Percentiles rank a stretch among this genome's conserved stretches.
Evolutionary conservation across 352 stramenopile genomes (phyloP).

Genomic region (Aphanomyces invadans): DNA sequence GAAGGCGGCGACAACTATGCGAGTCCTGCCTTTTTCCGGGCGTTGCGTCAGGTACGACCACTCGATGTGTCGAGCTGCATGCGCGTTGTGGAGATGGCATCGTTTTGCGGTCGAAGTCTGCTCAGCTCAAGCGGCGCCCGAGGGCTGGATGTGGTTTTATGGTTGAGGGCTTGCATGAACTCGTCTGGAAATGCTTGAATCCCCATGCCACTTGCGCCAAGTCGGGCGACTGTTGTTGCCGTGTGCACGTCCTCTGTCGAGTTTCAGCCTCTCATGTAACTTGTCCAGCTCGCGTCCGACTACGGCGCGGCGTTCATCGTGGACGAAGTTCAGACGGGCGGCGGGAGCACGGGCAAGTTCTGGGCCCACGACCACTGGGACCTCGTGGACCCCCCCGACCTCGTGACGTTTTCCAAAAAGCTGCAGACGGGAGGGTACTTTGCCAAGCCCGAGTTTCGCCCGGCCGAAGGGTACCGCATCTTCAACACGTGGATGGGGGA

Average conservation of each 20-base stretch:
- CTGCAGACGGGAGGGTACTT: conserved; percentile 79
- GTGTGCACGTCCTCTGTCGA: too few relatives aligned
- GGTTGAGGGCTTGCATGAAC: too few relatives aligned
- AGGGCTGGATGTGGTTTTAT: too few relatives aligned
- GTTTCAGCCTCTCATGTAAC: too few relatives aligned
- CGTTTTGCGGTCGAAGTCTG: too few relatives aligned
- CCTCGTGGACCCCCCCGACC: conserved; percentile 60
- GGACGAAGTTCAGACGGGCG: conserved; percentile 78
- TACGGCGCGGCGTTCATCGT: conserved; percentile 75
- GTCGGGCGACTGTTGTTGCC: too few relatives aligned
- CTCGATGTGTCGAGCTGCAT: too few relatives aligned
- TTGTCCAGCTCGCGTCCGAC: conserved; percentile 43
- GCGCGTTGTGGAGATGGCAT: too few relatives aligned
- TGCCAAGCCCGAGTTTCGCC: conserved; percentile 62
- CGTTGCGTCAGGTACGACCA: conserved; percentile 36
- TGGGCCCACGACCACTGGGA: conserved; percentile 80
- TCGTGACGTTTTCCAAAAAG: conserved; percentile 85
- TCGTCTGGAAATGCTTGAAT: too few relatives aligned
- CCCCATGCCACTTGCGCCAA: too few relatives aligned
- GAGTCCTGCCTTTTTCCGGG: conserved; percentile 58
- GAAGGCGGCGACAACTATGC: conserved; percentile 77
- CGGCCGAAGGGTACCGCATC: conserved; percentile 66
- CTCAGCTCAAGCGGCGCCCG: too few relatives aligned
- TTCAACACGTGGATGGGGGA: conserved; percentile 88
- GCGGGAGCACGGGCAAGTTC: conserved; percentile 75